phyloP scores from a whole-genome alignment of 768 basidiomycete genomes.

The Tulasnella sp. region DNA sequence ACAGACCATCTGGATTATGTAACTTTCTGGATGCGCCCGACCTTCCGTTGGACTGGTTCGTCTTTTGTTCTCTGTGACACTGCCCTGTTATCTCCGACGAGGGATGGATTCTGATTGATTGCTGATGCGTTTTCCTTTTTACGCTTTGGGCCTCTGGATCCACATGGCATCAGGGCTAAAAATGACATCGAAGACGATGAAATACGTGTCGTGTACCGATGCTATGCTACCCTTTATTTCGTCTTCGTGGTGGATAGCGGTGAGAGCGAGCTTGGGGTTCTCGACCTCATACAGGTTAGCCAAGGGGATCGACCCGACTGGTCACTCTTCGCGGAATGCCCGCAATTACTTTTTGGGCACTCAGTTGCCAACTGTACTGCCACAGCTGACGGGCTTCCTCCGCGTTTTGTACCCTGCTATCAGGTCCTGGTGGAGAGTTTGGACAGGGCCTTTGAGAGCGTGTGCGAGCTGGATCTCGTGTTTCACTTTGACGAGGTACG shows the following conservation, averaged over 20 bases:
- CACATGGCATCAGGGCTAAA: conserved; percentile 15
- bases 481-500: conserved; percentile 96
- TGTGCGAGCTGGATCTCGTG: conserved; percentile 94
- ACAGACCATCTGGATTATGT: conserved; percentile 74
- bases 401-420: neutral
- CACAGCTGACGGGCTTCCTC: neutral
- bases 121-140: conserved; percentile 22
- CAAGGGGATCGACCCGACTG: conserved; percentile 22
- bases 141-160: neutral
- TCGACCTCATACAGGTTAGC: conserved; percentile 98
- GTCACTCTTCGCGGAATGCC: neutral
- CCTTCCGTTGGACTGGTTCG: conserved; percentile 43
- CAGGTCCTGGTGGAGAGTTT: conserved; percentile 97
- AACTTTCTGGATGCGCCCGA: conserved; percentile 95
- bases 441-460: conserved; percentile 93
- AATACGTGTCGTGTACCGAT: conserved; percentile 82
- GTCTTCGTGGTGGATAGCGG: conserved; percentile 94
- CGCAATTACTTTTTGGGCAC: neutral
- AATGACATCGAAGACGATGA: conserved; percentile 25
- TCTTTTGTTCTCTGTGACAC: neutral
- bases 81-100: no score
- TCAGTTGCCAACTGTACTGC: neutral
- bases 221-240: conserved; percentile 93
- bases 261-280: conserved; percentile 91
- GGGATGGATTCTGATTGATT: neutral